A percentile compares a stretch with the other conserved stretches of the same genome.
Conservation (phyloP, 108 stramenopile genomes). For the Nannochloropsis salina region DNA sequence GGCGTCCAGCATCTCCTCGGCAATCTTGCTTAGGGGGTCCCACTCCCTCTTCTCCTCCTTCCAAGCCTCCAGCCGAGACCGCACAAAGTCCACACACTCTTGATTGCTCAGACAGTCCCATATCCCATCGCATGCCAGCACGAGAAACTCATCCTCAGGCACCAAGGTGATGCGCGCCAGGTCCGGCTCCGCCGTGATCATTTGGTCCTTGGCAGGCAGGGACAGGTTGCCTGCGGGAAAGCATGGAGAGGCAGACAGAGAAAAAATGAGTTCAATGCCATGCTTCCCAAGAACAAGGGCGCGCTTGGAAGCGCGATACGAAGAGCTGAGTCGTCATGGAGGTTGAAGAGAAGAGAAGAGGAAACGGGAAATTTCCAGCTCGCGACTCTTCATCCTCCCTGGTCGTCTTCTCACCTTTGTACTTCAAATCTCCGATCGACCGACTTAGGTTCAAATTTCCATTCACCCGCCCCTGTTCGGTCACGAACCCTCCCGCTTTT, state of each 20-base stretch:
- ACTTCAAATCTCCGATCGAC: conserved; percentile 88
- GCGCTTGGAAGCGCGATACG: no score
- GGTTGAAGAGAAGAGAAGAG: no score
- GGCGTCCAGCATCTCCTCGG: conserved; percentile 41
- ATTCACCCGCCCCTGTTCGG: conserved; percentile 71
- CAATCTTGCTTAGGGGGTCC: conserved; percentile 19
- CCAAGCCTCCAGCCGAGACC: background rate
- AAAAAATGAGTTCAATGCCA: background rate
- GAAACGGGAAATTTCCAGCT: no score
- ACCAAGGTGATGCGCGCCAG: conserved; percentile 34
- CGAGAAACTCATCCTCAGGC: conserved; percentile 52
- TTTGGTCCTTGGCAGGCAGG: conserved; percentile 46
- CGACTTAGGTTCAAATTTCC: conserved; percentile 89
- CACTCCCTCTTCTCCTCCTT: background rate
- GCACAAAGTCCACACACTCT: conserved; percentile 53
- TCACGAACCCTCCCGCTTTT: conserved; percentile 36
- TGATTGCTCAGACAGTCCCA: conserved; percentile 70
- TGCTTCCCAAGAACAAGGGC: no score
- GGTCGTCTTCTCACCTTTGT: conserved; percentile 59
- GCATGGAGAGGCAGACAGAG: background rate
- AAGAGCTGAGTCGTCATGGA: no score
- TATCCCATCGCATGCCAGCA: conserved; percentile 65
- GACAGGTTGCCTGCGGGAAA: background rate
- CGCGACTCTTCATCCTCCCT: no score
- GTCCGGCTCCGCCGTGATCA: conserved; percentile 59